Evolutionary conservation across 441 rosid genomes (phyloP).

Genomic region (Syzygium malaccense): DNA sequence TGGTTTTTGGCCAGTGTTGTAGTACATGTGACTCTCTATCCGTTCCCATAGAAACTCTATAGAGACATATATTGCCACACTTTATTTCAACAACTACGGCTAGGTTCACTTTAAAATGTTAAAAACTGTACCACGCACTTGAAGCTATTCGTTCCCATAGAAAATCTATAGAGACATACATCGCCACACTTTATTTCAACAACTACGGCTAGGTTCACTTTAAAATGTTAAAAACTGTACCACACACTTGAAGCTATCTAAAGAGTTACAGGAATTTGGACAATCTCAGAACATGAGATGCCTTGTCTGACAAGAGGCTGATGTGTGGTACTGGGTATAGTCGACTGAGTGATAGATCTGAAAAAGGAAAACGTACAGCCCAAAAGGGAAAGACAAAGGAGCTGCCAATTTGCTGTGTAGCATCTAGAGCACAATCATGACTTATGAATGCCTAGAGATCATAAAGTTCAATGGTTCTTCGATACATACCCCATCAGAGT

Average conservation of each 20-base stretch:
- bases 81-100: background rate
- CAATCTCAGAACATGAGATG: background rate
- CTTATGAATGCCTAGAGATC: background rate
- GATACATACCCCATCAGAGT: slow-evolving; percentile 33
- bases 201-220: background rate
- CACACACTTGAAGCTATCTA: background rate
- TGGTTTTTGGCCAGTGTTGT: background rate
- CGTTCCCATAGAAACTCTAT: background rate
- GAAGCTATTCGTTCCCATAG: background rate
- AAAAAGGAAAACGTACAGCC: background rate
- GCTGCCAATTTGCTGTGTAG: background rate
- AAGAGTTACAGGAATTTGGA: background rate
- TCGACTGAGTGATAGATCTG: background rate
- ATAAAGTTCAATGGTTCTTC: background rate
- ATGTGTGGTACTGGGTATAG: background rate
- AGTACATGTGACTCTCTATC: background rate
- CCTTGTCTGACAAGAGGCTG: background rate
- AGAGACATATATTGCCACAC: background rate
- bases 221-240: background rate
- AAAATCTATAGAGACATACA: no score
- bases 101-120: background rate
- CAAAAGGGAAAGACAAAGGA: background rate
- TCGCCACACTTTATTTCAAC: no score
- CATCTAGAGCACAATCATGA: background rate
- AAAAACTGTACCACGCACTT: background rate